Evolutionary conservation across 225 moss, liverwort and hornwort species (phyloP).

Genomic region (Lunularia cruciata): DNA sequence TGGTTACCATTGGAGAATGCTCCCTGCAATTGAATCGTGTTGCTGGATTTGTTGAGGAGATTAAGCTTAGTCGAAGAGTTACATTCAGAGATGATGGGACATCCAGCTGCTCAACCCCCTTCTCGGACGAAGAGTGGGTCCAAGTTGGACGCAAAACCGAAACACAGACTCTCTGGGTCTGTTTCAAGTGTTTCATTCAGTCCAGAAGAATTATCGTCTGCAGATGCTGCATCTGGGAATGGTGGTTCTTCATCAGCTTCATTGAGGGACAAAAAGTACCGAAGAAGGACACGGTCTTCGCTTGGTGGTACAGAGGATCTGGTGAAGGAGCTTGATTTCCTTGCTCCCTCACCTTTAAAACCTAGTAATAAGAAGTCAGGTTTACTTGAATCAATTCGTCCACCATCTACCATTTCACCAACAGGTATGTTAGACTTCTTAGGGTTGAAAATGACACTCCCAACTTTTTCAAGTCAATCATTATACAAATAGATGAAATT

Average conservation of each 20-base stretch:
- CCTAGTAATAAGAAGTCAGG: neutral
- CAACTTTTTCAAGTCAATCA: no score
- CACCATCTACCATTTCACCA: neutral
- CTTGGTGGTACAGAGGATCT: conserved; percentile 47
- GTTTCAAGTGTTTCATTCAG: conserved; percentile 22
- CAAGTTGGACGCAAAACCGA: conserved; percentile 22
- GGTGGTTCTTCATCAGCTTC: conserved; percentile 6
- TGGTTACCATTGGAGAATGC: neutral
- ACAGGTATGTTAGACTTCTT: neutral
- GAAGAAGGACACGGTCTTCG: conserved; percentile 43
- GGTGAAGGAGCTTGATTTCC: conserved; percentile 40
- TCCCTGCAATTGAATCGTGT: neutral
- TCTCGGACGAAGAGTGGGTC: conserved; percentile 22
- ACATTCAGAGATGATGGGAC: conserved; percentile 28
- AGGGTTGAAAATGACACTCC: no score
- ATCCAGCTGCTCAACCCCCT: conserved; percentile 24
- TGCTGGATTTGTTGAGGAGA: neutral
- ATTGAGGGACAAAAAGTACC: conserved; percentile 30
- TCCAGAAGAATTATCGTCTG: conserved; percentile 29
- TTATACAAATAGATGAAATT: no score
- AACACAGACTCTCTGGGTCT: conserved; percentile 35
- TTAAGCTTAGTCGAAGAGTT: no score
- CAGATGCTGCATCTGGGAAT: neutral
- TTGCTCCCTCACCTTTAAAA: conserved; percentile 13
- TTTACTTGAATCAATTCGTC: neutral